Conservation (phyloP, 2,329 filamentous ascomycete genomes). For the Epichloe bromicola region DNA sequence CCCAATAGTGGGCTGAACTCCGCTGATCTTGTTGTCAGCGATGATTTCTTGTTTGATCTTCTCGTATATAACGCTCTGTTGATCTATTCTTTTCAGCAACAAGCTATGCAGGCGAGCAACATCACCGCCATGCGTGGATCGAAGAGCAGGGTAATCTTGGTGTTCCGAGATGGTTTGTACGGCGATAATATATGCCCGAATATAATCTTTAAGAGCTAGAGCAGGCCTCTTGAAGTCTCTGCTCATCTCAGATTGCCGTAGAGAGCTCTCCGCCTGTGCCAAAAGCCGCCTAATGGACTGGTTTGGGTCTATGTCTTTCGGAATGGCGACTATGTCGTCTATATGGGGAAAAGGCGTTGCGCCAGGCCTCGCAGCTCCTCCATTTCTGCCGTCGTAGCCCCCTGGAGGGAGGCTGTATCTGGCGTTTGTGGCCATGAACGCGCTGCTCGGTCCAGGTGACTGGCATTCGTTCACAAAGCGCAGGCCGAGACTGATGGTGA, state of each 20-base stretch:
- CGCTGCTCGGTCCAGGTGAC: conserved; percentile 1
- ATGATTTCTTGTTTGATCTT: conserved; percentile 47
- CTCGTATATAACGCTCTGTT: conserved; percentile 37
- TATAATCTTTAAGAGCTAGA: conserved; percentile 69
- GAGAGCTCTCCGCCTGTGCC: conserved; percentile 36
- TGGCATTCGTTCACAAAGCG: conserved; percentile 2
- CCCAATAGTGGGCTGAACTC: conserved; percentile 33
- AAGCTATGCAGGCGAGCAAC: conserved; percentile 33
- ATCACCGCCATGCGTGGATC: conserved; percentile 34
- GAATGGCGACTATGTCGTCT: conserved; percentile 36
- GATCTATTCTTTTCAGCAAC: conserved; percentile 37
- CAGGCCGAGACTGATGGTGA: neutral
- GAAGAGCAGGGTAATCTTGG: conserved; percentile 56
- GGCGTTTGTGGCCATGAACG: conserved; percentile 19
- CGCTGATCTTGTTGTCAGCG: conserved; percentile 49
- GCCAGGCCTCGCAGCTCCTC: conserved; percentile 13
- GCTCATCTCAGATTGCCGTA: conserved; percentile 47
- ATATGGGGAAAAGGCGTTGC: conserved; percentile 35
- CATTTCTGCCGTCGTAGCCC: conserved; percentile 16
- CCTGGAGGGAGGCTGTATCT: conserved; percentile 17
- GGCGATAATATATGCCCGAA: conserved; percentile 68
- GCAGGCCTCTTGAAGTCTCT: conserved; percentile 56
- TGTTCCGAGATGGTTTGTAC: conserved; percentile 66
- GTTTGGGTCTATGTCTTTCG: conserved; percentile 32
- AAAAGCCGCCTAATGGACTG: conserved; percentile 41